These are phyloP conservation scores for Penicillium angulare DNA, from an alignment of 495 filamentous ascomycete genomes.

Conservation along the genomic window DNA sequence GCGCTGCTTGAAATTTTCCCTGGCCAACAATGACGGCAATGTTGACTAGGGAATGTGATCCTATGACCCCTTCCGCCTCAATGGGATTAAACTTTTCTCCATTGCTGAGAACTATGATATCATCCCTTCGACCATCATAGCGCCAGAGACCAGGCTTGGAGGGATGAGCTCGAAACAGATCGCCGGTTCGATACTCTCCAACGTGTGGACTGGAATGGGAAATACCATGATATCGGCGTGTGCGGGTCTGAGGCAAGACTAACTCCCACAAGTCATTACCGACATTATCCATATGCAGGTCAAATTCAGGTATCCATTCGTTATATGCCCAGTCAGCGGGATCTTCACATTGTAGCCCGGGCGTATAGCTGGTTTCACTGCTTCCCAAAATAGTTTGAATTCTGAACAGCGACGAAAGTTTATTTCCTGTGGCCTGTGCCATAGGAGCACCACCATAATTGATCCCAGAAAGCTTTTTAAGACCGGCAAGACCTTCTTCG, in stretches of 20 bases:
- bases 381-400: constrained; percentile 7
- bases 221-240: not conserved
- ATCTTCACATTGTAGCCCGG: constrained; percentile 28
- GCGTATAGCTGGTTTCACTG: not conserved
- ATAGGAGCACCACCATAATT: constrained; percentile 18
- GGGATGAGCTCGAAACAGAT: constrained; percentile 49
- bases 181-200: constrained; percentile 52
- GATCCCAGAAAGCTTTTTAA: constrained; percentile 1
- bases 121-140: constrained; percentile 29
- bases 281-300: constrained; percentile 30
- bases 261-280: constrained; percentile 45
- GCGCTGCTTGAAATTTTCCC: constrained; percentile 22
- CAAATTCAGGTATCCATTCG: constrained; percentile 41
- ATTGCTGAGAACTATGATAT: constrained; percentile 38
- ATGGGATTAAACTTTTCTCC: constrained; percentile 43
- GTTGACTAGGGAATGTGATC: constrained; percentile 15
- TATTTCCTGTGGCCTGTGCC: constrained; percentile 11
- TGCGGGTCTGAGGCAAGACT: constrained; percentile 18
- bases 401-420: constrained; percentile 9
- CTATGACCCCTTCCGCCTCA: constrained; percentile 24
- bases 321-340: constrained; percentile 48
- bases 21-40: constrained; percentile 31
- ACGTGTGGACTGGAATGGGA: constrained; percentile 34
- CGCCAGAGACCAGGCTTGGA: constrained; percentile 22
- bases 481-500: not conserved